Evolutionary conservation across 768 basidiomycete species (phyloP), one percentile per base, ranked within the genome.

Genomic region (Leccinum subgranulosum): DNA sequence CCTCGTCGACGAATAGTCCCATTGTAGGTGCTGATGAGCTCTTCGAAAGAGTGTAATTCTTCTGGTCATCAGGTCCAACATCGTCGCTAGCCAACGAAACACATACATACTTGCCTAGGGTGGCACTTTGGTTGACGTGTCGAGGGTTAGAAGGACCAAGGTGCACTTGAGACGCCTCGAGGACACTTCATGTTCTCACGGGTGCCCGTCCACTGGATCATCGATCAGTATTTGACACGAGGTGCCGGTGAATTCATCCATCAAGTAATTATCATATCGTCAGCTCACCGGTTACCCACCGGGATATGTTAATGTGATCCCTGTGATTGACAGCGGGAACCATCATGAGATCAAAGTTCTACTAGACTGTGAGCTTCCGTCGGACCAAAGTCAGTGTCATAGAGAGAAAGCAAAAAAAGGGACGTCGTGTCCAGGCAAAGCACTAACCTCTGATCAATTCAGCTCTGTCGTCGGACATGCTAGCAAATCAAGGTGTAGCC

Each of bases 401-500:
- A 41, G 51, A 49, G 36, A 47, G 31, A 4, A 15, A 63, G 49
- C 47, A 55, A 51, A 31, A 9, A 25, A 14, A 6, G 23, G 0
- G 1, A 23, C 29, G 21, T 19, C 10, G 17, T 23, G 41, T n/a
- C 4, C 4, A 9, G n/a, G 23, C 6, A 31, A 43, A 19, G 21
- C 33, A 54, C 67, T 51, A 15, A 74, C 71, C 69, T 66, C 63
- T 67, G 47, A 74, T 66, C 47, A 74, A 50, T 53, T 73, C 73
- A 54, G 69, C 63, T 61, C 70, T 71, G 55, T 73, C 56, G 70
- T 69, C 68, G 43, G 72, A 67, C 73, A 73, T 73, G 45, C 55
- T 65, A 29, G 47, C 34, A 34, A 51, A 56, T 52, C 27, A 15
- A 36, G 15, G 50, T 58, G 36, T 21, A 45, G 21, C 33, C 21